phyloP scores from a whole-genome alignment of 257 asterid species.

The Solanum gandarillasii region DNA sequence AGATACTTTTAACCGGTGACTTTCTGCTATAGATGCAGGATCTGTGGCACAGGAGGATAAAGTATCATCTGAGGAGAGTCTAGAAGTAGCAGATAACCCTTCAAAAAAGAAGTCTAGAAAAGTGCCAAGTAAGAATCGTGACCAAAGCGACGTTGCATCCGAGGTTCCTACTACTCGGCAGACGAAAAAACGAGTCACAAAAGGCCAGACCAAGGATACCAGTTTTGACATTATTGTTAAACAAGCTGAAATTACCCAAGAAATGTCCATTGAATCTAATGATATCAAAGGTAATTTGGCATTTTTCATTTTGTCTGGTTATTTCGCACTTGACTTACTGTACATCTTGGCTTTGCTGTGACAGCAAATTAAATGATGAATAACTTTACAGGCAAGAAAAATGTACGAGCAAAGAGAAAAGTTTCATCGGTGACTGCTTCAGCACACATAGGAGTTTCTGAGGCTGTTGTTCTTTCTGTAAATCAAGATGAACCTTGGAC shows the following conservation, averaged over 20 bases:
- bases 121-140: slow-evolving; percentile 11
- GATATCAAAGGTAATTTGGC: slow-evolving; percentile 39
- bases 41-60: slow-evolving; percentile 13
- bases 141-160: not conserved
- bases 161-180: slow-evolving; percentile 23
- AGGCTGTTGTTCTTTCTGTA: slow-evolving; percentile 15
- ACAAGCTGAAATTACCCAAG: slow-evolving; percentile 16
- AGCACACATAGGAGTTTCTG: slow-evolving; percentile 17
- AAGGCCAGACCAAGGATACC: slow-evolving; percentile 12
- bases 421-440: slow-evolving; percentile 21
- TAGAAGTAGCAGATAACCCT: slow-evolving; percentile 3
- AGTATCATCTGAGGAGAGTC: slow-evolving; percentile 15
- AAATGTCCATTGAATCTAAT: slow-evolving; percentile 23
- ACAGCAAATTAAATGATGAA: not conserved
- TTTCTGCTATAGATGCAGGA: slow-evolving; percentile 17
- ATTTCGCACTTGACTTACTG: not conserved
- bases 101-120: slow-evolving; percentile 27
- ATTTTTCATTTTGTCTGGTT: not conserved
- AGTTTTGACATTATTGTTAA: slow-evolving; percentile 7
- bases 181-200: slow-evolving; percentile 25
- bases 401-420: slow-evolving; percentile 30
- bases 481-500: slow-evolving; percentile 75
- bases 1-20: not conserved
- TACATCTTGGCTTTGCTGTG: not conserved
- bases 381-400: slow-evolving; percentile 25